phyloP scores from a whole-genome alignment of 805 yeast genomes.

The Lipomyces chichibuensis region DNA sequence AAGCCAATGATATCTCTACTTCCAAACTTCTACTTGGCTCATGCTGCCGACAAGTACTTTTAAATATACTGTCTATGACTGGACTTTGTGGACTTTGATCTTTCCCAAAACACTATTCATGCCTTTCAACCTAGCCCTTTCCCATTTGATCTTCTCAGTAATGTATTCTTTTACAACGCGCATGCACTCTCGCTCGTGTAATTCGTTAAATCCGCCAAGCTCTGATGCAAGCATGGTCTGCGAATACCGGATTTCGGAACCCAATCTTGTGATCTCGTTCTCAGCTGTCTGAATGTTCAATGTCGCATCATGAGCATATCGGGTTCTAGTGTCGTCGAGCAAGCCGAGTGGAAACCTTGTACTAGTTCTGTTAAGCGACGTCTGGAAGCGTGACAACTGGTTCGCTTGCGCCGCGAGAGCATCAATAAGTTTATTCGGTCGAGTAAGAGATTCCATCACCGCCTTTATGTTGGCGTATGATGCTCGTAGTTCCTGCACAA shows the following conservation, averaged over 20 bases:
- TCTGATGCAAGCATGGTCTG: constrained; percentile 47
- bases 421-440: constrained; percentile 40
- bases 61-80: neutral
- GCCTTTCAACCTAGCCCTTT: constrained; percentile 29
- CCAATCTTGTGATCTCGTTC: constrained; percentile 40
- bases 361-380: constrained; percentile 35
- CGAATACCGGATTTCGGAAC: constrained; percentile 42
- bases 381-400: constrained; percentile 35
- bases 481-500: constrained; percentile 28
- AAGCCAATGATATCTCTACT: neutral
- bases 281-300: constrained; percentile 41
- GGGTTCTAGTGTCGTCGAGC: constrained; percentile 44
- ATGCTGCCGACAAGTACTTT: neutral
- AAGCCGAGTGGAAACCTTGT: constrained; percentile 40
- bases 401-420: constrained; percentile 38
- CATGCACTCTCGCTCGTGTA: constrained; percentile 44
- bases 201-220: constrained; percentile 45
- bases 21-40: neutral
- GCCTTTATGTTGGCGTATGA: constrained; percentile 28
- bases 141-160: constrained; percentile 32
- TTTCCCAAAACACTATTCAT: constrained; percentile 31
- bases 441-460: constrained; percentile 38
- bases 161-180: constrained; percentile 36
- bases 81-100: neutral
- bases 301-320: constrained; percentile 41